Conservation (phyloP, 2,329 filamentous ascomycete genomes). For the Fusarium aywerte region DNA sequence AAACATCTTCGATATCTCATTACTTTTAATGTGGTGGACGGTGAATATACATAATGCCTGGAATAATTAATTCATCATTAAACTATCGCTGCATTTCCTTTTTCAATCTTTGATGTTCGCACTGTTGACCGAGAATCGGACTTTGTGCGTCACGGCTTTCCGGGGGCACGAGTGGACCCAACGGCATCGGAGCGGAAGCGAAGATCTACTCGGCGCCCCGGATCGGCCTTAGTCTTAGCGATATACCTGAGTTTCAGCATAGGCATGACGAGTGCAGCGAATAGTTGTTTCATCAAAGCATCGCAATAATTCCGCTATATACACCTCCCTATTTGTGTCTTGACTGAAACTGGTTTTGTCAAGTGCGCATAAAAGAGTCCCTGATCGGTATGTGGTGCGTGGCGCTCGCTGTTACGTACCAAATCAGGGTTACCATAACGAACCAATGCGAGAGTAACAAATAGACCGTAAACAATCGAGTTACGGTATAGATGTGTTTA, state of each 20-base stretch:
- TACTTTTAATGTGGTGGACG: background rate
- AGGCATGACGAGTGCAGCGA: too few relatives aligned
- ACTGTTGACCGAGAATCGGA: background rate
- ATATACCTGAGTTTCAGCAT: too few relatives aligned
- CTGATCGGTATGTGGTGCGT: background rate
- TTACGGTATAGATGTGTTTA: too few relatives aligned
- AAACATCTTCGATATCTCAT: background rate
- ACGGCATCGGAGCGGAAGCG: background rate
- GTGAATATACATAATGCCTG: too few relatives aligned
- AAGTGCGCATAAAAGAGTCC: background rate
- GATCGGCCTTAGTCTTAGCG: background rate
- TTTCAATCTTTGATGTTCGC: background rate
- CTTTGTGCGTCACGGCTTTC: background rate
- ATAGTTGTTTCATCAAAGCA: background rate
- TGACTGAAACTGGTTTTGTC: background rate
- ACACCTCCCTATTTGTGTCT: rapidly evolving
- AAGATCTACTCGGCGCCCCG: background rate
- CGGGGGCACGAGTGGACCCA: conserved; percentile 1
- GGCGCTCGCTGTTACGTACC: too few relatives aligned
- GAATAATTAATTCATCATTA: too few relatives aligned
- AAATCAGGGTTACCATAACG: too few relatives aligned
- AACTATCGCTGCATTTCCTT: background rate
- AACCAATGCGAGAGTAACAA: too few relatives aligned
- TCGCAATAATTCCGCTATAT: background rate
- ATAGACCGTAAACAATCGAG: too few relatives aligned